These are phyloP conservation scores for Plectranthus barbatus DNA, from an alignment of 257 asterid species.

Conservation along the genomic window DNA sequence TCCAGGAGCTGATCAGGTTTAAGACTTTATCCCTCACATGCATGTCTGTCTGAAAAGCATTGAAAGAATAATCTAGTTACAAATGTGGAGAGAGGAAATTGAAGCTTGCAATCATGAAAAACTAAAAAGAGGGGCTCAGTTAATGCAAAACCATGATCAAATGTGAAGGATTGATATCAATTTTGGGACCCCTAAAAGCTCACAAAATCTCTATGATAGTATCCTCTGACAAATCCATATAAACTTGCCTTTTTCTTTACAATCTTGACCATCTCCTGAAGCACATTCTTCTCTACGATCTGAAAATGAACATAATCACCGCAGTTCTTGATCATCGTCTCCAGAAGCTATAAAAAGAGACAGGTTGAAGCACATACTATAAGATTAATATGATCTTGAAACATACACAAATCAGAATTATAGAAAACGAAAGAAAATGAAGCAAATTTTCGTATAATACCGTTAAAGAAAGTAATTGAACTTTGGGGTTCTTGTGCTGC, in stretches of 20 bases:
- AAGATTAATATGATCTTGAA: not conserved
- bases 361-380: slow-evolving; percentile 1
- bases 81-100: not conserved
- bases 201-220: not conserved
- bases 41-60: slow-evolving; percentile 68
- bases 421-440: not conserved
- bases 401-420: not conserved
- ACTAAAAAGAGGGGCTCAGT: too few species aligned
- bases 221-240: not conserved
- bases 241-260: slow-evolving; percentile 71
- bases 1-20: slow-evolving; percentile 74
- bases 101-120: not conserved
- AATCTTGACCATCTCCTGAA: slow-evolving; percentile 87
- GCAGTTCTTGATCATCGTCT: slow-evolving; percentile 97
- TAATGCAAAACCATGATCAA: too few species aligned
- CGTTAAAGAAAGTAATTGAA: slow-evolving; percentile 86
- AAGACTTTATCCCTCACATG: slow-evolving; percentile 70
- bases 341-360: slow-evolving; percentile 57
- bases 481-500: slow-evolving; percentile 93
- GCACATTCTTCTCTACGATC: slow-evolving; percentile 74
- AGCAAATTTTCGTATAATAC: slow-evolving; percentile 25
- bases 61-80: slow-evolving; percentile 10
- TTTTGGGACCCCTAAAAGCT: too few species aligned
- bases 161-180: too few species aligned
- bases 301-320: slow-evolving; percentile 88